These are phyloP conservation scores for Xylaria venustula DNA, from an alignment of 495 filamentous ascomycete species.

Conservation along the genomic window DNA sequence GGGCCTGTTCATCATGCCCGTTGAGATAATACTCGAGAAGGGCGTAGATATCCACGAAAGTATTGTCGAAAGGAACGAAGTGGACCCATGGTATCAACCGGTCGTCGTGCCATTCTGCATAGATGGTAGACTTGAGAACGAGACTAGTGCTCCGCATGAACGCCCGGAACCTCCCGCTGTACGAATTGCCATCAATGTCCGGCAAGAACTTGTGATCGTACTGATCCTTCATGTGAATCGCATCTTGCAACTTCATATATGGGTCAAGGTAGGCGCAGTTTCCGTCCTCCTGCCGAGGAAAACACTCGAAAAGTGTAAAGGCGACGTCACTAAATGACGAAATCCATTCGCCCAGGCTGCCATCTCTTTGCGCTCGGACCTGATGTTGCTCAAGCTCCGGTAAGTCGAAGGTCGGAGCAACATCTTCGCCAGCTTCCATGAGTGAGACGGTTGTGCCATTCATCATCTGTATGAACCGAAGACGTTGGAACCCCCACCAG, in stretches of 20 bases:
- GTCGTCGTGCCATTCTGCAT: slow-evolving; percentile 65
- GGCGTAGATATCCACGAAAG: slow-evolving; percentile 63
- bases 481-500: slow-evolving; percentile 60
- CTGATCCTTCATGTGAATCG: slow-evolving; percentile 43
- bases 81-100: slow-evolving; percentile 61
- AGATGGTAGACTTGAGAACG: slow-evolving; percentile 60
- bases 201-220: slow-evolving; percentile 53
- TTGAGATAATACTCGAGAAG: slow-evolving; percentile 66
- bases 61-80: slow-evolving; percentile 71
- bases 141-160: slow-evolving; percentile 55
- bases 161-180: slow-evolving; percentile 58
- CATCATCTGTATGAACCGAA: slow-evolving; percentile 57
- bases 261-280: slow-evolving; percentile 34
- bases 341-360: slow-evolving; percentile 22
- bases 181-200: slow-evolving; percentile 60
- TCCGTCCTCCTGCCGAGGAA: slow-evolving; percentile 16
- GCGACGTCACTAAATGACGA: slow-evolving; percentile 34
- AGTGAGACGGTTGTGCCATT: slow-evolving; percentile 53
- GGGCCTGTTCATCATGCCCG: slow-evolving; percentile 56
- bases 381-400: neutral
- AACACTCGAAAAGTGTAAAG: slow-evolving; percentile 47
- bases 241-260: slow-evolving; percentile 22
- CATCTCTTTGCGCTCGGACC: neutral
- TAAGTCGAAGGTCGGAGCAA: slow-evolving; percentile 21
- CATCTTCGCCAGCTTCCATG: slow-evolving; percentile 28